Conservation (phyloP, 2,329 filamentous ascomycete genomes). For the Bipolaris cookei region DNA sequence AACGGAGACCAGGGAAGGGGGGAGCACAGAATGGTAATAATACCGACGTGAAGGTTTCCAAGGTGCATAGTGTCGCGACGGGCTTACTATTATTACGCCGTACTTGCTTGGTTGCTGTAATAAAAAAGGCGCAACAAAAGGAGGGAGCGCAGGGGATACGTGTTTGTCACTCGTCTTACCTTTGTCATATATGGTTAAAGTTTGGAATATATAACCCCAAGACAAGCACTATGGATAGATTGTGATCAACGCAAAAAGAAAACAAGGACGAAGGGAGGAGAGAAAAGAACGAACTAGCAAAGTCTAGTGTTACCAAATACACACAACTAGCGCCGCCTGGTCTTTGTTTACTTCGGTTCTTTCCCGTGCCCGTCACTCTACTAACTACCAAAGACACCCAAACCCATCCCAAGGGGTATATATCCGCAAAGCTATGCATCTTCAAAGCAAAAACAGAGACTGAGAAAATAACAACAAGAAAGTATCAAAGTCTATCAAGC, state of each 20-base stretch:
- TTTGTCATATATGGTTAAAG: not conserved
- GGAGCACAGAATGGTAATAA: too few species aligned
- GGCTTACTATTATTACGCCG: too few species aligned
- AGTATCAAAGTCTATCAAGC: slow-evolving; percentile 5
- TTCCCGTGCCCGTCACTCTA: not conserved
- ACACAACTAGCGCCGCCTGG: not conserved
- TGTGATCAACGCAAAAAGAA: too few species aligned
- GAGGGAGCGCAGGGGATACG: not conserved
- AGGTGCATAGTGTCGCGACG: too few species aligned
- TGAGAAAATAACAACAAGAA: not conserved
- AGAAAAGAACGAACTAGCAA: not conserved
- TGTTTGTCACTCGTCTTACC: not conserved
- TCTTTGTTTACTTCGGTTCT: slow-evolving; percentile 1
- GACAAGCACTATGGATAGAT: too few species aligned
- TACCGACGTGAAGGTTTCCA: too few species aligned
- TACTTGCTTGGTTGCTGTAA: not conserved
- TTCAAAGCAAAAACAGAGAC: not conserved
- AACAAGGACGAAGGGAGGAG: not conserved
- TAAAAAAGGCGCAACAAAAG: not conserved
- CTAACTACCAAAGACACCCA: slow-evolving; percentile 3
- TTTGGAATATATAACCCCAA: not conserved
- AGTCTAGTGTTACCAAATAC: slow-evolving; percentile 7
- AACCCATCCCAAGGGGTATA: slow-evolving; percentile 15
- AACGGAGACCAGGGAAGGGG: too few species aligned
- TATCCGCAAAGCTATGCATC: slow-evolving; percentile 22